These are phyloP conservation scores for Erythrophleum fordii DNA, from an alignment of 306 rosid genomes.

Conservation along the genomic window DNA sequence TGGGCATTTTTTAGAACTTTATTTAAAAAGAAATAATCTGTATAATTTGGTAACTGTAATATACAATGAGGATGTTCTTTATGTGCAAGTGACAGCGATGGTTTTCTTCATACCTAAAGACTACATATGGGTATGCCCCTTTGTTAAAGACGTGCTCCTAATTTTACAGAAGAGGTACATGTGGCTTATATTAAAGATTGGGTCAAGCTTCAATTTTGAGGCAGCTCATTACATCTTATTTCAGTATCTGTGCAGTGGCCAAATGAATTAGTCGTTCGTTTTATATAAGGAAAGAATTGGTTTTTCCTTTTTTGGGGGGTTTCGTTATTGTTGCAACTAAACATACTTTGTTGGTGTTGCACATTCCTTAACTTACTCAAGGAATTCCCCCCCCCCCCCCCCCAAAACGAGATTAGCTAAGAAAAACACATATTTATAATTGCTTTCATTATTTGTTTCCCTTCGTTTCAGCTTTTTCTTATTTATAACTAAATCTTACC, in stretches of 20 bases:
- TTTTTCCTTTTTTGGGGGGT: conserved; percentile 1
- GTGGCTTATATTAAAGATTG: neutral
- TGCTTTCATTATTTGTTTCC: conserved; percentile 1
- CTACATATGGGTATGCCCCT: neutral
- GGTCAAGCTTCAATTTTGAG: neutral
- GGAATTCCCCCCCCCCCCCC: neutral
- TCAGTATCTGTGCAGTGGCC: neutral
- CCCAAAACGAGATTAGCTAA: conserved; percentile 15
- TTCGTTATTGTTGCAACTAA: conserved; percentile 6
- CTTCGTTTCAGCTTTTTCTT: neutral
- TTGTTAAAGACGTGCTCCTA: neutral
- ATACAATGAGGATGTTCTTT: neutral
- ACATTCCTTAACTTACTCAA: neutral
- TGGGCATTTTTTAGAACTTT: neutral
- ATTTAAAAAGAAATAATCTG: too few species aligned
- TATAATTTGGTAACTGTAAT: neutral
- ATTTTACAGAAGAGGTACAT: conserved; percentile 1
- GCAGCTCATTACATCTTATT: conserved; percentile 11
- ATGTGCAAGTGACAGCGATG: neutral
- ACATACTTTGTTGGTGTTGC: conserved; percentile 4
- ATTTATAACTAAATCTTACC: neutral
- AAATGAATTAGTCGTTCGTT: neutral
- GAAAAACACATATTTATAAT: conserved; percentile 11
- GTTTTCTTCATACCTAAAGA: neutral
- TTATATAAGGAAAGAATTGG: neutral